Percentiles rank a stretch among this genome's conserved stretches.
Conservation (phyloP, 1,139 yeast species). For the Kurtzmaniella quercitrusa region DNA sequence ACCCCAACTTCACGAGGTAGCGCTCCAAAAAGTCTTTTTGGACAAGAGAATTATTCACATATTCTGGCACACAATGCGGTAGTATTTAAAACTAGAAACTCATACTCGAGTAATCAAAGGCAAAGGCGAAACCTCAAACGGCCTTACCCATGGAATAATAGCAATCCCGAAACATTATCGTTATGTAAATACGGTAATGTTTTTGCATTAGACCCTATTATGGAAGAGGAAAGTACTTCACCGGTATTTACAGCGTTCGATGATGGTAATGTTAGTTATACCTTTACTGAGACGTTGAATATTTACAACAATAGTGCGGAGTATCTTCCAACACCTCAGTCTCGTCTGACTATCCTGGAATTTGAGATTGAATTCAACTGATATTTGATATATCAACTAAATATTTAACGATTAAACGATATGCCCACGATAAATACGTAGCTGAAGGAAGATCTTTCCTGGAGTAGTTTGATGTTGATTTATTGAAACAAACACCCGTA, state of each 20-base stretch:
- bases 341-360: not conserved
- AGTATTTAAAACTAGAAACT: not conserved
- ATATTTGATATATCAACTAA: not conserved
- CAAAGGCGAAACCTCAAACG: constrained; percentile 1
- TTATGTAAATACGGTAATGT: constrained; percentile 3
- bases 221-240: constrained; percentile 2
- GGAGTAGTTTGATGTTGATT: too few relatives aligned
- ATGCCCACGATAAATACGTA: too few relatives aligned
- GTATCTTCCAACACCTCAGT: not conserved
- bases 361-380: not conserved
- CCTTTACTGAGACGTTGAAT: not conserved
- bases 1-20: not conserved
- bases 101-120: not conserved
- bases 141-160: constrained; percentile 7
- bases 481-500: too few relatives aligned
- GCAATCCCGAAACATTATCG: constrained; percentile 5
- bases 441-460: too few relatives aligned
- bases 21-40: not conserved
- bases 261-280: not conserved
- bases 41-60: constrained; percentile 4
- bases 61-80: constrained; percentile 7
- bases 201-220: constrained; percentile 6
- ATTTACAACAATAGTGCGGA: not conserved
- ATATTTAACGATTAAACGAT: not conserved
- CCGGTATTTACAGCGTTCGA: not conserved